Conservation (phyloP, 2,329 filamentous ascomycete species). For the Phaeosphaeria sp. region DNA sequence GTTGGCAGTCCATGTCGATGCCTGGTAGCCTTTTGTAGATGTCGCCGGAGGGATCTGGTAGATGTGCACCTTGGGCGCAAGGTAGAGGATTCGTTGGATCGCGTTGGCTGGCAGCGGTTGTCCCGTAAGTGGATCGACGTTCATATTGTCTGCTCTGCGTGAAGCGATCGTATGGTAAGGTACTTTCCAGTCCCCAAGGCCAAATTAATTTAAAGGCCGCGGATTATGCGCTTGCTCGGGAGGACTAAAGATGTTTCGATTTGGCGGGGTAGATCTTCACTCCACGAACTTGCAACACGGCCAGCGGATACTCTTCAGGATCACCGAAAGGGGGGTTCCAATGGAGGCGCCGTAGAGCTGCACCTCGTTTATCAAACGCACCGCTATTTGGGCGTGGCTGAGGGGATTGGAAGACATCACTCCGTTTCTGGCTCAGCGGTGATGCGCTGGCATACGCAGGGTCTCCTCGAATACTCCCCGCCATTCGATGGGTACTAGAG, state of each 20-base stretch:
- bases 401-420: conserved; percentile 38
- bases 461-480: conserved; percentile 18
- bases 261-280: conserved; percentile 24
- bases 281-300: not conserved
- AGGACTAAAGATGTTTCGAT: not conserved
- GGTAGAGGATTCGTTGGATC: conserved; percentile 84
- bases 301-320: conserved; percentile 1
- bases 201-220: not conserved
- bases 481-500: conserved; percentile 14
- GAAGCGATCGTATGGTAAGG: not conserved
- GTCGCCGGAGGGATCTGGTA: conserved; percentile 85
- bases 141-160: conserved; percentile 54
- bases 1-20: conserved; percentile 75
- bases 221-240: not conserved
- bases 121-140: conserved; percentile 75
- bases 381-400: conserved; percentile 37
- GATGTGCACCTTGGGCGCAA: conserved; percentile 77
- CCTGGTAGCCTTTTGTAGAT: conserved; percentile 79
- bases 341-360: conserved; percentile 17
- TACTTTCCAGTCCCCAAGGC: not conserved
- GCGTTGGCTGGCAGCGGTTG: conserved; percentile 72
- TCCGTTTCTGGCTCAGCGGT: conserved; percentile 32
- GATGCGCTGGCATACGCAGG: conserved; percentile 45
- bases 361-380: conserved; percentile 28
- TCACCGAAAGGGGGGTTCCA: conserved; percentile 18